Base-by-base conservation (phyloP, 345 rosid species). In the Pistacia vera region DNA sequence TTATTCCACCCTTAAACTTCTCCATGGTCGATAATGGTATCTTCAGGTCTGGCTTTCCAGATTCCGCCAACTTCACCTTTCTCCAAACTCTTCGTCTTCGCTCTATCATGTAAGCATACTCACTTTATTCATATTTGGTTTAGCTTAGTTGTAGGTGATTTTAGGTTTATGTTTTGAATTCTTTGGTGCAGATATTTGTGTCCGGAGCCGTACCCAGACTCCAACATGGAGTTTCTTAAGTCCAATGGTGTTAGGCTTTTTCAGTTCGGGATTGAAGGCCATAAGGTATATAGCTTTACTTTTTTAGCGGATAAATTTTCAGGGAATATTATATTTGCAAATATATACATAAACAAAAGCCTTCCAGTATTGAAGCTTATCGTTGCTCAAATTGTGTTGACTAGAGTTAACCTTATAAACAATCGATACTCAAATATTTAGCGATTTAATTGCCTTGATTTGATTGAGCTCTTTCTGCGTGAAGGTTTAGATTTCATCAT, bases 31-130 rank as follows among this genome's bases (percentile, higher is more conserved):
- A 96, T 74, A 91, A 88, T 58, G 99, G 99, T 78, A 84, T 96
- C 62, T 96, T 96, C 87, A 83, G 99, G 87, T 93, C 99, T 35
- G 99, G 99, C 69, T 96, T 92, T 75, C 99, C 99, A 0, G 93
- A 89, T 80, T 82, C 94, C 73, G 87, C 89, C 71, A 96, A 92
- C 90, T 96, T 96, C 90, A 72, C 97, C 17, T 96, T 96, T 80
- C 84, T 96, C 68, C 91, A 88, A 77, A 88, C 90, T 28, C 97
- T 96, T 70, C 86, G 92, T 63, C 99, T 96, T 68, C 97, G 95
- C 81, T 93, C 99, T 74, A 91, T 96, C 90, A 90, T 96, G 99
- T 96, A 85, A 85, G 89, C 49, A 18, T 44, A 13, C 22, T 48
- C 8, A n/a, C 7, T 8, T 13, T 35, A 54, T 54, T 4, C 46